These are phyloP conservation scores for Apiotrichum domesticum DNA, from an alignment of 1,284 basidiomycete species.

Conservation along the genomic window DNA sequence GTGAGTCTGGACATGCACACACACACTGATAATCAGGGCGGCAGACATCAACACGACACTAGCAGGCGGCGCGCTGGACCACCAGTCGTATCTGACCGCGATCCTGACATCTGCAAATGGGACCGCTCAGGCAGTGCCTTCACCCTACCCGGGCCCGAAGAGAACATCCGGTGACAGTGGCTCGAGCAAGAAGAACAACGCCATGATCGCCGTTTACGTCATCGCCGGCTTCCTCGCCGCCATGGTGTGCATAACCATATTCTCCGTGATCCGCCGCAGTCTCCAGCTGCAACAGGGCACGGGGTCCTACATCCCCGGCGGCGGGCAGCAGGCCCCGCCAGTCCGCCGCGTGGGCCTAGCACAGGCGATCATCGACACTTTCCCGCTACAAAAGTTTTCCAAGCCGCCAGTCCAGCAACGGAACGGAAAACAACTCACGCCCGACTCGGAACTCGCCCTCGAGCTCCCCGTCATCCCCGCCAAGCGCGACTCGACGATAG, in stretches of 20 bases:
- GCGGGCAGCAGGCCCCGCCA: constrained; percentile 24
- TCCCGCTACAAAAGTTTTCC: constrained; percentile 83
- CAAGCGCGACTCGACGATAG: constrained; percentile 2
- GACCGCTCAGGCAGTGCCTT: constrained; percentile 46
- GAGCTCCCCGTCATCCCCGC: constrained; percentile 5
- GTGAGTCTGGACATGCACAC: constrained; percentile 40
- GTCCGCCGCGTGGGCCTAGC: constrained; percentile 67
- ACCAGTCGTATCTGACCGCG: constrained; percentile 60
- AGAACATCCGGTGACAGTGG: constrained; percentile 4
- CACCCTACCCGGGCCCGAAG: constrained; percentile 6
- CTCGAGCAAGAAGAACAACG: constrained; percentile 21
- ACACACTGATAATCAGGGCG: constrained; percentile 29
- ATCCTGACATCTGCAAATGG: constrained; percentile 63
- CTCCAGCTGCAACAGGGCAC: constrained; percentile 43
- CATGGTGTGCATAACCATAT: constrained; percentile 52
- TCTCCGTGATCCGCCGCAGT: constrained; percentile 56
- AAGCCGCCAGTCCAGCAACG: neutral
- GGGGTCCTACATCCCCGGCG: constrained; percentile 10
- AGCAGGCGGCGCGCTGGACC: constrained; percentile 41
- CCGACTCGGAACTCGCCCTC: neutral
- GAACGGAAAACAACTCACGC: neutral
- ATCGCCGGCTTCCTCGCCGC: constrained; percentile 78
- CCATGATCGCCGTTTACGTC: constrained; percentile 71
- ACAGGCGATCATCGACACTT: constrained; percentile 85
- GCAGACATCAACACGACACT: constrained; percentile 53